Evolutionary conservation across 257 asterid species (phyloP).

Genomic region (Solanum boliviense): DNA sequence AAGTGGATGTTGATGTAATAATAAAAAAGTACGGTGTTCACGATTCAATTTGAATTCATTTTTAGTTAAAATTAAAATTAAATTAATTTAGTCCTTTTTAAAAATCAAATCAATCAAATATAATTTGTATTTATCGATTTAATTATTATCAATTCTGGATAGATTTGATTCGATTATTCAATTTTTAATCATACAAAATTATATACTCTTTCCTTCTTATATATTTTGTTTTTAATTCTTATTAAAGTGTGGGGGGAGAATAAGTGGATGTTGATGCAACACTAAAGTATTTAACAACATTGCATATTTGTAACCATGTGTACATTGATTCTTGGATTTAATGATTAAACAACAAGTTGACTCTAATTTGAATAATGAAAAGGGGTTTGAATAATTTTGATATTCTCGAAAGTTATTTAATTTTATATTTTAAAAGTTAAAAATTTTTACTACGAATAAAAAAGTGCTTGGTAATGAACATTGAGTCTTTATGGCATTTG

Average conservation of each 20-base stretch:
- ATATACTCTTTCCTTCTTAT: background rate
- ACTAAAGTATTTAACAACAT: background rate
- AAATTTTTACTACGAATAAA: background rate
- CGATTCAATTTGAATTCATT: no score
- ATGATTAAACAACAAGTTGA: background rate
- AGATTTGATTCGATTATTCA: background rate
- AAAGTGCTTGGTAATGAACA: background rate
- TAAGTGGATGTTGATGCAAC: background rate
- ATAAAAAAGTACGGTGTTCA: background rate
- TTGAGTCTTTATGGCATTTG: background rate
- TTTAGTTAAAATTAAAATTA: no score
- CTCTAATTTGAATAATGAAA: background rate
- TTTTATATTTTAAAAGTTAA: background rate
- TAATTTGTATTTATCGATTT: no score
- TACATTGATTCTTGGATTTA: background rate
- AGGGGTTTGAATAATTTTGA: background rate
- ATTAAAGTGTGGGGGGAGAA: background rate
- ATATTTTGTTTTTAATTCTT: background rate
- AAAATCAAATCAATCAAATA: no score
- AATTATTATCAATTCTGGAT: no score
- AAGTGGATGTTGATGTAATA: background rate
- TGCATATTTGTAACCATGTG: background rate
- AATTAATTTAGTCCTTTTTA: no score
- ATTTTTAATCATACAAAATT: no score
- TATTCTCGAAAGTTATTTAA: background rate